Conservation (phyloP, 2,329 filamentous ascomycete genomes). For the Claviceps spartinae region DNA sequence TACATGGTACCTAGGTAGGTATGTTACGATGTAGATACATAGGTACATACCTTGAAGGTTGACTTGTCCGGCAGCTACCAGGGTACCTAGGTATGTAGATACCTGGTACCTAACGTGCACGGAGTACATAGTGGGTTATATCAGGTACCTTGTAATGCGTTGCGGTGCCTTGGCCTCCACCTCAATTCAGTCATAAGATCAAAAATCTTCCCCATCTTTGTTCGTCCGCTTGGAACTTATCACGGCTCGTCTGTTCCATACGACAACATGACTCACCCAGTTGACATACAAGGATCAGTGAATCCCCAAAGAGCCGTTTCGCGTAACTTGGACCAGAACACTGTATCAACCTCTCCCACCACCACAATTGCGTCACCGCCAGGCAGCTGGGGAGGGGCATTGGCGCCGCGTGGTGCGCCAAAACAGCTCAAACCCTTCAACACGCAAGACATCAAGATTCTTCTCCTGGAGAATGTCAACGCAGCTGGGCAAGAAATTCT, state of each 20-base stretch:
- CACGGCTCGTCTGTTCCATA: not conserved
- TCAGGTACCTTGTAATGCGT: no score
- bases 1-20: no score
- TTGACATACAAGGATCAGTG: conserved; percentile 31
- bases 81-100: no score
- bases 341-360: conserved; percentile 60
- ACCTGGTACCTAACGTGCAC: no score
- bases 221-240: not conserved
- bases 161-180: no score
- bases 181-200: not conserved
- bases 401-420: conserved; percentile 23
- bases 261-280: conserved; percentile 26
- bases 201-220: not conserved
- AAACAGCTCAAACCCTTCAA: conserved; percentile 93
- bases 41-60: no score
- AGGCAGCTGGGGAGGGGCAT: conserved; percentile 42
- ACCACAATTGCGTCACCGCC: conserved; percentile 62
- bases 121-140: no score
- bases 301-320: conserved; percentile 29
- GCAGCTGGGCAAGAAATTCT: conserved; percentile 76
- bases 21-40: no score
- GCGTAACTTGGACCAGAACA: conserved; percentile 39
- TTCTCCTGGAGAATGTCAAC: conserved; percentile 94
- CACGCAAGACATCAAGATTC: conserved; percentile 89
- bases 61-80: no score